A percentile compares a stretch with the other conserved stretches of the same genome.
These are phyloP conservation scores for Suillus alpinus DNA, from an alignment of 768 basidiomycete species.

Conservation along the genomic window DNA sequence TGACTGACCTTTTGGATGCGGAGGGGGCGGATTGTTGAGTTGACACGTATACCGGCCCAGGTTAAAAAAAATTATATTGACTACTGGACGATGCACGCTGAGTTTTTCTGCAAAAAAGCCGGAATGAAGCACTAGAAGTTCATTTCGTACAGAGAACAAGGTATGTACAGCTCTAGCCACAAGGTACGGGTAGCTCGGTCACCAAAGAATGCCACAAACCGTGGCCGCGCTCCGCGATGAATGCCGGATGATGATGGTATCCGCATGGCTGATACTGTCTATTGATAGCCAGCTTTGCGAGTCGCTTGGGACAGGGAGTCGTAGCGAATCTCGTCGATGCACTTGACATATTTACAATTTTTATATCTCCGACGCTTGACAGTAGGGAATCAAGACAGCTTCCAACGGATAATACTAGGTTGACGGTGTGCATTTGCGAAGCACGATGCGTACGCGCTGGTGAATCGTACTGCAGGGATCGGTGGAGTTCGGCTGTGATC, in stretches of 20 bases:
- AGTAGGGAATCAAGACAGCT: background rate
- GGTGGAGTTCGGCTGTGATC: background rate
- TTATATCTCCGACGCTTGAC: background rate
- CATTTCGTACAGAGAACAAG: background rate
- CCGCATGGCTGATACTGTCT: background rate
- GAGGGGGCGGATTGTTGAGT: background rate
- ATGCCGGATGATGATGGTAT: background rate
- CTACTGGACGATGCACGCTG: background rate
- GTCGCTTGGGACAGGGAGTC: background rate
- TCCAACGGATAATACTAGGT: conserved; percentile 10
- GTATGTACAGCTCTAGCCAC: background rate
- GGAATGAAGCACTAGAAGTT: background rate
- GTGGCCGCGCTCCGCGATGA: background rate
- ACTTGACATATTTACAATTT: background rate
- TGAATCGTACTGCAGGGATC: background rate
- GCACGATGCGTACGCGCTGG: background rate
- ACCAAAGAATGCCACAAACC: background rate
- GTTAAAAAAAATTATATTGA: conserved; percentile 1
- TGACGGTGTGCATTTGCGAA: conserved; percentile 1
- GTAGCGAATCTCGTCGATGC: background rate
- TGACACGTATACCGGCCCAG: background rate
- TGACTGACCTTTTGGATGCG: background rate
- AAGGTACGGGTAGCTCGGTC: background rate
- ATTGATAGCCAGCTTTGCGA: background rate
- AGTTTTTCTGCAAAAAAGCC: background rate